Evolutionary conservation across 2,329 filamentous ascomycete genomes (phyloP).

Genomic region (Aspergillaceae sp.): DNA sequence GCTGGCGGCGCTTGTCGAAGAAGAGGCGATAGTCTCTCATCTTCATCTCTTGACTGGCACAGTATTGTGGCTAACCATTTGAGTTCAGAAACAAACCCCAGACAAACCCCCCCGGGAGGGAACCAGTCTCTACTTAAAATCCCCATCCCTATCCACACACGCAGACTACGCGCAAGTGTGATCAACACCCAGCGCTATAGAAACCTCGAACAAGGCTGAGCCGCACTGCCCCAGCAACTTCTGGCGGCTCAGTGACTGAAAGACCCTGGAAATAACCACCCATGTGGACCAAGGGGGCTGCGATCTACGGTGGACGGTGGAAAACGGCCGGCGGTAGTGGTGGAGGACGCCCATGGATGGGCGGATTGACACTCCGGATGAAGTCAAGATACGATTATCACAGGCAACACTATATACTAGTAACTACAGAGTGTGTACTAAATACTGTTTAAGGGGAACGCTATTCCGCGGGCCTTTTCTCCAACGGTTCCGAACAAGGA

Average conservation of each 20-base stretch:
- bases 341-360: too few species aligned
- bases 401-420: too few species aligned
- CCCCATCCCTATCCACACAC: not conserved
- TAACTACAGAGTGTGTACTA: too few species aligned
- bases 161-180: not conserved
- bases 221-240: not conserved
- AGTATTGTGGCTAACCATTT: not conserved
- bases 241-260: not conserved
- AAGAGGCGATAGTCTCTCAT: not conserved
- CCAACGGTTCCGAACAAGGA: too few species aligned
- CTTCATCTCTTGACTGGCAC: not conserved
- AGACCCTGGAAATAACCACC: too few species aligned
- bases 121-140: not conserved
- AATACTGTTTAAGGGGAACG: too few species aligned
- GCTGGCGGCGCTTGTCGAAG: not conserved
- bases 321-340: too few species aligned
- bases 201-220: not conserved
- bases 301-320: too few species aligned
- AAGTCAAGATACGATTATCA: too few species aligned
- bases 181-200: not conserved
- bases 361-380: too few species aligned
- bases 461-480: too few species aligned
- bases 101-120: not conserved
- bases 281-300: too few species aligned
- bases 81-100: not conserved